A percentile compares a stretch with the other conserved stretches of the same genome.
Conservation (phyloP, 768 basidiomycete species). For the Lentinus brumalis region DNA sequence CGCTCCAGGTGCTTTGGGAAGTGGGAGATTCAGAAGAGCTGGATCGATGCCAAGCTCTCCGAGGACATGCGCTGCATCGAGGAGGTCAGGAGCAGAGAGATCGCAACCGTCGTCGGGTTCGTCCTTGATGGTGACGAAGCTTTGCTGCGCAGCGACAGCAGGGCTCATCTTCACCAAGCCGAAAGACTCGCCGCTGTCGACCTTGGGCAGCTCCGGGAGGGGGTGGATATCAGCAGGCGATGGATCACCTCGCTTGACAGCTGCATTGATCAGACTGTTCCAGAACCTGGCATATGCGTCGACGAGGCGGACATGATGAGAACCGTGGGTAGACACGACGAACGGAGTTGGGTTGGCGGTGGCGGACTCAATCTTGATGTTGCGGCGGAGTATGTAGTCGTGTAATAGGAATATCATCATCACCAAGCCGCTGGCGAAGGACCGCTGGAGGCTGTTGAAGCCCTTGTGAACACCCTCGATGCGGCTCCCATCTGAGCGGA, state of each 20-base stretch:
- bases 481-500: slow-evolving; percentile 29
- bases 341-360: too few relatives aligned
- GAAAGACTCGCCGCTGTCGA: slow-evolving; percentile 18
- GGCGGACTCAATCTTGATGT: slow-evolving; percentile 21
- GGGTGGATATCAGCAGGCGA: background rate
- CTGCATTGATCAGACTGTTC: slow-evolving; percentile 5
- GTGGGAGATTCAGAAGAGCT: too few relatives aligned
- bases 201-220: background rate
- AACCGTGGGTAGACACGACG: slow-evolving; percentile 26
- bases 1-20: too few relatives aligned
- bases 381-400: slow-evolving; percentile 28
- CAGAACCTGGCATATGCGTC: slow-evolving; percentile 19
- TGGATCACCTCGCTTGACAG: background rate
- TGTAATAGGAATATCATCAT: slow-evolving; percentile 19
- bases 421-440: slow-evolving; percentile 27
- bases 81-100: background rate
- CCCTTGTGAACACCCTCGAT: slow-evolving; percentile 34
- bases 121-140: background rate
- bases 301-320: slow-evolving; percentile 29
- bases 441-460: slow-evolving; percentile 28
- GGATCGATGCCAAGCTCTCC: background rate
- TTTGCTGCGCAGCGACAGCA: background rate
- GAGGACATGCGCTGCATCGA: background rate
- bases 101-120: background rate
- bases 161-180: background rate